A percentile compares a stretch with the other conserved stretches of the same genome.
Evolutionary conservation across 306 rosid genomes (phyloP).

Genomic region (apple (Malus domestica)): ASM211411v1 NC_041793.1:32419001-32419500

Average conservation of each 20-base stretch:
- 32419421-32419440: background rate
- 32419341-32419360: background rate
- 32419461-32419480: constrained; percentile 7
- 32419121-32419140: background rate
- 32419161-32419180: background rate
- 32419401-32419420: background rate
- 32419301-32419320: constrained; percentile 1
- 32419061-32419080: background rate
- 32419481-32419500: constrained; percentile 58
- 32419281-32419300: constrained; percentile 10
- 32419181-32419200: background rate
- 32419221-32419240: background rate
- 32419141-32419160: background rate
- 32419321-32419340: background rate
- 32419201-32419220: background rate
- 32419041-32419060: background rate
- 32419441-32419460: constrained; percentile 45
- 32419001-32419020: constrained; percentile 5
- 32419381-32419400: background rate
- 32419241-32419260: background rate
- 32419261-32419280: constrained; percentile 1
- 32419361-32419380: background rate
- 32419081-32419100: too few relatives aligned
- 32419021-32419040: background rate
- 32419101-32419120: background rate